Percentiles rank a stretch among this genome's conserved stretches.
These are phyloP conservation scores for Globisporangium polare DNA, from an alignment of 352 stramenopile species.

Conservation along the genomic window DNA sequence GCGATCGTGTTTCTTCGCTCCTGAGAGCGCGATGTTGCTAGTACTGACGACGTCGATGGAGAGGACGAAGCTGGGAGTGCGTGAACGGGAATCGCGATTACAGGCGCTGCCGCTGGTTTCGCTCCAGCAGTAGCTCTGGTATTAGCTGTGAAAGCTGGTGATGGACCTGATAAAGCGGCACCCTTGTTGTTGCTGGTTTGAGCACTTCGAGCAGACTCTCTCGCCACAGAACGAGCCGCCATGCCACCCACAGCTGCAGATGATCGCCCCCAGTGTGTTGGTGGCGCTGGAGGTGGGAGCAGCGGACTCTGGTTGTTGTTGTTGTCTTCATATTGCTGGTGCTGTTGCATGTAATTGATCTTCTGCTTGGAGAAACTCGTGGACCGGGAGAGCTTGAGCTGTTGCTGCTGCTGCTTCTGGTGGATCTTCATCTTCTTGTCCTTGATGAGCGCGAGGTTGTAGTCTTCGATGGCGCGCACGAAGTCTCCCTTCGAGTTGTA, in stretches of 20 bases:
- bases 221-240: not conserved
- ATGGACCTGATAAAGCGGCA: not conserved
- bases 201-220: not conserved
- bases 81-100: not conserved
- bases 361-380: conserved; percentile 21
- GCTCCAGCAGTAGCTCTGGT: not conserved
- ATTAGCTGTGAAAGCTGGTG: not conserved
- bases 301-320: conserved; percentile 23
- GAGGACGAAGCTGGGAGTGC: not conserved
- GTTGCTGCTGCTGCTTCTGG: conserved; percentile 25
- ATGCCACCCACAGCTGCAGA: not conserved
- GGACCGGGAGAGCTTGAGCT: conserved; percentile 32
- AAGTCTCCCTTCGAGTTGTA: conserved; percentile 87
- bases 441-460: conserved; percentile 84
- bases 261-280: not conserved
- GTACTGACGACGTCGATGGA: not conserved
- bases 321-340: conserved; percentile 19
- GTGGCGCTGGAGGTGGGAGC: conserved; percentile 2
- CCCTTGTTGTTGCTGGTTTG: not conserved
- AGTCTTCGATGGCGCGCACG: conserved; percentile 85
- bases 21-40: not conserved
- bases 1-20: conserved; percentile 26
- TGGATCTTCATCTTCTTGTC: conserved; percentile 46
- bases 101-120: not conserved
- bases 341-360: conserved; percentile 25